Evolutionary conservation across 2,329 filamentous ascomycete species (phyloP), one percentile per base, ranked within the genome.

Genomic region (Ilyonectria sp.): DNA sequence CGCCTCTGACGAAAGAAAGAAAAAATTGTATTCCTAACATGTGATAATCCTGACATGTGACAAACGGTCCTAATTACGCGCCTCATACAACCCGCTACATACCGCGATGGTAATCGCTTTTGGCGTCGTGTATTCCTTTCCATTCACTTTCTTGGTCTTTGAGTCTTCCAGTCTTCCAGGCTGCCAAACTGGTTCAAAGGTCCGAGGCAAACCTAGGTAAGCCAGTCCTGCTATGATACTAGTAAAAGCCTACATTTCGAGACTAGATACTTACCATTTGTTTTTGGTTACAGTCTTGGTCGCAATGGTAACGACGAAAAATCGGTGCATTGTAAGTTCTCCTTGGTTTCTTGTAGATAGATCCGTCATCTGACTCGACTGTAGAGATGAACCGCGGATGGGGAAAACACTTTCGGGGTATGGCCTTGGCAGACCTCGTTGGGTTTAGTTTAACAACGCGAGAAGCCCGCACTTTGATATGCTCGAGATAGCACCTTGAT

Each of bases 161-260:
- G 58, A 23, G 53, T 53, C 37, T 53, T 53, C 21, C 58, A 23
- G 53, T 53, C 37, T 53, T 53, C 21, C 58, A 60, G 49, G 33
- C 58, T 19, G 43, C 53, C 37, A 60, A 52, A 33, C 37, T 60
- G 29, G 49, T 53, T 21, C 53, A 53, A 49, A 49, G 53, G 47
- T 31, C 53, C 21, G 58, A 60, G 58, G 15, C 46, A 6, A 46
- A 60, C 29, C 13, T 60, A 29, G 58, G 47, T 60, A 53, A 31
- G 58, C 17, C n/a, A 29, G 21, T n/a, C 23, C 4, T 23, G 23
- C 23, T 23, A 23, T 23, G 23, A 23, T 23, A 4, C 23, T 23
- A 2, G 23, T 3, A 23, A 23, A 23, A 23, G 2, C 23, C 23
- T 23, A 23, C 23, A 23, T 3, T 23, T 2, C 23, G 23, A 23